These are phyloP conservation scores for Hysterangium stoloniferum DNA, from an alignment of 768 basidiomycete genomes.

Conservation along the genomic window DNA sequence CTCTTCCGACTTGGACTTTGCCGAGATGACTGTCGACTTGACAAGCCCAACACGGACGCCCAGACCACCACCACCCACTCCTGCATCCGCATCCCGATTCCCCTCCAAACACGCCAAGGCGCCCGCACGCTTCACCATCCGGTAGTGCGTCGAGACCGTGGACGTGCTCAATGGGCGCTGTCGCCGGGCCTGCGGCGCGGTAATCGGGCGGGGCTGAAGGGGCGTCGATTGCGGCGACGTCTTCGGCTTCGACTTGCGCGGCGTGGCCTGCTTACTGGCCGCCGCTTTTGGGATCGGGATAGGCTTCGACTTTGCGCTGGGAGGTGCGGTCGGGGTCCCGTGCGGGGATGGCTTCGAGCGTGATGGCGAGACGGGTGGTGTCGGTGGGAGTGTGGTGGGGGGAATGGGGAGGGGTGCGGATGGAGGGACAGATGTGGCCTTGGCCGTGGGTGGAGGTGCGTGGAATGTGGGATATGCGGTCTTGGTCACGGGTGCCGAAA, in stretches of 20 bases:
- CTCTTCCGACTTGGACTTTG: not conserved
- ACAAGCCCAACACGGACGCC: not conserved
- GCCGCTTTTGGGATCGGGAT: too few relatives aligned
- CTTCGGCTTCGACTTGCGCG: too few relatives aligned
- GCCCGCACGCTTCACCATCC: constrained; percentile 43
- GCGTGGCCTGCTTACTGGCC: too few relatives aligned
- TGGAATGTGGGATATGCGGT: constrained; percentile 1
- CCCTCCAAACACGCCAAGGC: constrained; percentile 64
- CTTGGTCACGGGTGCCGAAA: constrained; percentile 18
- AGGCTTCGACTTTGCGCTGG: too few relatives aligned
- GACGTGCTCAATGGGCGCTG: constrained; percentile 9
- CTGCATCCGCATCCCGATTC: too few relatives aligned
- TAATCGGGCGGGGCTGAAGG: not conserved
- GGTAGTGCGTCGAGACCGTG: constrained; percentile 40
- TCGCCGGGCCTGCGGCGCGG: not conserved
- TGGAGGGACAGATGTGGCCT: not conserved
- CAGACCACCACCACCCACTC: too few relatives aligned
- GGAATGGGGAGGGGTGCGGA: constrained; percentile 1
- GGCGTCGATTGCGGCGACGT: too few relatives aligned
- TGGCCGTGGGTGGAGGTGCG: constrained; percentile 14
- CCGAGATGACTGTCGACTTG: not conserved
- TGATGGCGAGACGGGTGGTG: constrained; percentile 22
- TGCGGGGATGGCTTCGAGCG: constrained; percentile 26
- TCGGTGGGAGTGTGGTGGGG: constrained; percentile 6
- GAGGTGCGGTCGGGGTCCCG: constrained; percentile 19